Conservation (phyloP, 78 protist species). For the Tieghemostelium lacteum region DNA sequence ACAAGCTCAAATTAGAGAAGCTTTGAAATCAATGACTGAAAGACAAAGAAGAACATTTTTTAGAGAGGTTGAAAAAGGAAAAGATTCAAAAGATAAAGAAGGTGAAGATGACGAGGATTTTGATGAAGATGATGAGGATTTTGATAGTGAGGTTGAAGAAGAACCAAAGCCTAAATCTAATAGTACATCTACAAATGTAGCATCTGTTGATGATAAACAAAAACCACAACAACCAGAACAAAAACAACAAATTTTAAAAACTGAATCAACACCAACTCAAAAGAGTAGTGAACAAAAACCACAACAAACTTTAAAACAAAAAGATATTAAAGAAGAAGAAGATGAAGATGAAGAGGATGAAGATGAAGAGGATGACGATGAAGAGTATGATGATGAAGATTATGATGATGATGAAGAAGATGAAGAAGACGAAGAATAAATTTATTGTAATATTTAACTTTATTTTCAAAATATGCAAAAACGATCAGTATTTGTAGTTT, state of each 20-base stretch:
- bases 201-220: background rate
- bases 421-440: conserved; percentile 37
- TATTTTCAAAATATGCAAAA: too few species aligned
- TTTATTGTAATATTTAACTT: too few species aligned
- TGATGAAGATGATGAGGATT: background rate
- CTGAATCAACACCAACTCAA: too few species aligned
- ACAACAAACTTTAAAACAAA: background rate
- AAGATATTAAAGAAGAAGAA: background rate
- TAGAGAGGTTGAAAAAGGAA: conserved; percentile 58
- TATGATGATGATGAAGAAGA: conserved; percentile 35
- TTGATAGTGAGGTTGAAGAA: conserved; percentile 10
- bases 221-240: background rate
- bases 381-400: conserved; percentile 39
- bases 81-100: conserved; percentile 6
- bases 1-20: conserved; percentile 44
- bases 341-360: conserved; percentile 19
- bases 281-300: too few species aligned
- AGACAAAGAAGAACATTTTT: conserved; percentile 82
- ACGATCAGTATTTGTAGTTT: background rate
- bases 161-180: background rate
- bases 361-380: conserved; percentile 44
- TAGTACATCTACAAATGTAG: background rate
- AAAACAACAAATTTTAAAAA: background rate
- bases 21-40: conserved; percentile 75
- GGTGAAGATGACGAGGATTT: conserved; percentile 17